Evolutionary conservation across 371 early-diverging fungal species (phyloP).

Genomic region (Dinochytrium kinnereticum): DNA sequence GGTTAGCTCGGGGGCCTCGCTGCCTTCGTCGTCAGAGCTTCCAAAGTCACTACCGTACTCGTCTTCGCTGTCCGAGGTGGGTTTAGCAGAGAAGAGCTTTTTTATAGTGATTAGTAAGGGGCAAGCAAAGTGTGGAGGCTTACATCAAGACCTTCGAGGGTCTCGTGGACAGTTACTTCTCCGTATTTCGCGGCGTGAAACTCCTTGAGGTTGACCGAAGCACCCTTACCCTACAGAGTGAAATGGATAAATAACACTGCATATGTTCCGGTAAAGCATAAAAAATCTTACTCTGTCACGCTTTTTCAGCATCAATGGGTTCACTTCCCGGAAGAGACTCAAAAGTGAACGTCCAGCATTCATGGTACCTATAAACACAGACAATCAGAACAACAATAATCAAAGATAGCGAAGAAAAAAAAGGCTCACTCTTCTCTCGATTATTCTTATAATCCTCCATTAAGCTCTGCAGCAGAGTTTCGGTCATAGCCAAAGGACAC

Average conservation of each 20-base stretch:
- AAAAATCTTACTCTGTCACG: conserved; percentile 82
- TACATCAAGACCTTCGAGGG: conserved; percentile 81
- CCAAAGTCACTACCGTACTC: conserved; percentile 30
- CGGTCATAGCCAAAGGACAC: conserved; percentile 88
- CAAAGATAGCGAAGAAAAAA: background rate
- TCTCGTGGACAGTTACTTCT: conserved; percentile 65
- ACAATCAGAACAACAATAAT: background rate
- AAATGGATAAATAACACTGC: too few relatives aligned
- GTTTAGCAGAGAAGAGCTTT: conserved; percentile 5
- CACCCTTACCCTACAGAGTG: conserved; percentile 69
- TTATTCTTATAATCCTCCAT: conserved; percentile 87
- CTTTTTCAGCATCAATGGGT: conserved; percentile 88
- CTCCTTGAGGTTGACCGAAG: conserved; percentile 70
- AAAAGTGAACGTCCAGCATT: conserved; percentile 91
- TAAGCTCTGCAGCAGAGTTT: conserved; percentile 84
- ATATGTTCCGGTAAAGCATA: too few relatives aligned
- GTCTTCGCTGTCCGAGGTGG: background rate
- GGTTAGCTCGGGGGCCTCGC: too few relatives aligned
- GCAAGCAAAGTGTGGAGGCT: conserved; percentile 29
- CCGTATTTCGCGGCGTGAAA: conserved; percentile 75
- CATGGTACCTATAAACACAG: conserved; percentile 51
- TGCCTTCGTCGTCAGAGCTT: conserved; percentile 20
- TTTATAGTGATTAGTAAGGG: too few relatives aligned
- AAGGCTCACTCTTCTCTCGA: conserved; percentile 80
- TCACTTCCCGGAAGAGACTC: conserved; percentile 87